These are phyloP conservation scores for Vanderwaltozyma verrucispora DNA, from an alignment of 805 yeast species.

Conservation along the genomic window DNA sequence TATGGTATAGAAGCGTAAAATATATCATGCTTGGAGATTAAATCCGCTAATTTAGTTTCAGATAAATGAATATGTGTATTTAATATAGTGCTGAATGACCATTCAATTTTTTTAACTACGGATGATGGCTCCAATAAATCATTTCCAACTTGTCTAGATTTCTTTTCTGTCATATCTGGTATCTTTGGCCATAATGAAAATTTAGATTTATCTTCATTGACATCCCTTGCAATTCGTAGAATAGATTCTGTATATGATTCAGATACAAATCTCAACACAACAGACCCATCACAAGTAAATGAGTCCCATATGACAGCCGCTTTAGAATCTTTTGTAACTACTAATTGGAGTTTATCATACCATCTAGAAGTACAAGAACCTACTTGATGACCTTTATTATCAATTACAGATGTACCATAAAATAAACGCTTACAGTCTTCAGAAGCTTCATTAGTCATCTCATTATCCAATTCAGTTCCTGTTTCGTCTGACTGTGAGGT, in stretches of 20 bases:
- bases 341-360: slow-evolving; percentile 84
- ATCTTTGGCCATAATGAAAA: slow-evolving; percentile 31
- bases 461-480: not conserved
- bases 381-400: slow-evolving; percentile 66
- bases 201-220: slow-evolving; percentile 44
- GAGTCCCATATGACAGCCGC: slow-evolving; percentile 90
- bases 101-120: slow-evolving; percentile 23
- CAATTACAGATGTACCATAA: slow-evolving; percentile 68
- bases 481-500: too few species aligned
- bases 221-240: slow-evolving; percentile 67
- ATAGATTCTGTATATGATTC: slow-evolving; percentile 88
- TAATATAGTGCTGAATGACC: slow-evolving; percentile 31
- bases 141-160: too few species aligned
- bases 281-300: slow-evolving; percentile 88
- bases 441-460: slow-evolving; percentile 37
- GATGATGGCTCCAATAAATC: slow-evolving; percentile 4
- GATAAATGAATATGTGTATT: slow-evolving; percentile 57
- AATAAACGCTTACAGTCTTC: slow-evolving; percentile 49
- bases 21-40: slow-evolving; percentile 69
- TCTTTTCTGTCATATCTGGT: slow-evolving; percentile 3
- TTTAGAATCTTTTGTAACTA: slow-evolving; percentile 73
- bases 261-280: slow-evolving; percentile 76
- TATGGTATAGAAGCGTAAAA: slow-evolving; percentile 65
- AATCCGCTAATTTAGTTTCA: slow-evolving; percentile 79
- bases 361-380: slow-evolving; percentile 92